These are phyloP conservation scores for Papiliotrema terrestris DNA, from an alignment of 1,284 basidiomycete species.

Conservation along the genomic window DNA sequence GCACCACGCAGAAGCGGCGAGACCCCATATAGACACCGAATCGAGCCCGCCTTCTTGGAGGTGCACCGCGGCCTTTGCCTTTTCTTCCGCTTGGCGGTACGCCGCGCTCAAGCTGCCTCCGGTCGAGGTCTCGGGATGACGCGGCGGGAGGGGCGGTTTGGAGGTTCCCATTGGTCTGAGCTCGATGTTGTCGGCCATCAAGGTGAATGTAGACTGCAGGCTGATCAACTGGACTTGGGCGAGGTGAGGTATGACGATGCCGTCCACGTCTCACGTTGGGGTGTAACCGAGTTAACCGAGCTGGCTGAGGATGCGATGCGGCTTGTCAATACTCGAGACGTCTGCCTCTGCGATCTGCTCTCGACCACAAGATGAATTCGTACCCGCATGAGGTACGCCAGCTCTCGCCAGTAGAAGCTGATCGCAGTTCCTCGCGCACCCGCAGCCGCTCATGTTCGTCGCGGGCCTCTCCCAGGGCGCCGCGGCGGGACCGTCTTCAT, in stretches of 20 bases:
- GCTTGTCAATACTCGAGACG: neutral
- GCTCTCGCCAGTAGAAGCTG: neutral
- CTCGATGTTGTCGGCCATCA: conserved; percentile 2
- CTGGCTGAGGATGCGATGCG: neutral
- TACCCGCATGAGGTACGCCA: conserved; percentile 69
- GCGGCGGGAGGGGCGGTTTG: conserved; percentile 11
- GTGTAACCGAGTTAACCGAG: too few relatives aligned
- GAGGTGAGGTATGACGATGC: too few relatives aligned
- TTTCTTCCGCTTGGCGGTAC: conserved; percentile 38
- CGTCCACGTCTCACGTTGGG: too few relatives aligned
- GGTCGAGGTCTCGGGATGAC: conserved; percentile 15
- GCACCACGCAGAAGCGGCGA: conserved; percentile 36
- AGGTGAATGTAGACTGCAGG: neutral
- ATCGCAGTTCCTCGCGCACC: conserved; percentile 63
- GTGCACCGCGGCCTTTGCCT: conserved; percentile 37
- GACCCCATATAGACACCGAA: conserved; percentile 29
- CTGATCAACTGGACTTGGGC: neutral
- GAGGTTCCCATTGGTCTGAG: neutral
- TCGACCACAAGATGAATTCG: conserved; percentile 74
- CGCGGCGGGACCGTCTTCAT: conserved; percentile 14
- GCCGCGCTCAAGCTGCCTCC: conserved; percentile 23
- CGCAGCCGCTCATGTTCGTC: conserved; percentile 87
- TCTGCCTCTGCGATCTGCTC: neutral
- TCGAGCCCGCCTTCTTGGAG: conserved; percentile 39
- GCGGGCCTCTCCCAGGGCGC: conserved; percentile 63